Evolutionary conservation across 148 eudicot genomes (phyloP).

Genomic region (Bassia scoparia): DNA sequence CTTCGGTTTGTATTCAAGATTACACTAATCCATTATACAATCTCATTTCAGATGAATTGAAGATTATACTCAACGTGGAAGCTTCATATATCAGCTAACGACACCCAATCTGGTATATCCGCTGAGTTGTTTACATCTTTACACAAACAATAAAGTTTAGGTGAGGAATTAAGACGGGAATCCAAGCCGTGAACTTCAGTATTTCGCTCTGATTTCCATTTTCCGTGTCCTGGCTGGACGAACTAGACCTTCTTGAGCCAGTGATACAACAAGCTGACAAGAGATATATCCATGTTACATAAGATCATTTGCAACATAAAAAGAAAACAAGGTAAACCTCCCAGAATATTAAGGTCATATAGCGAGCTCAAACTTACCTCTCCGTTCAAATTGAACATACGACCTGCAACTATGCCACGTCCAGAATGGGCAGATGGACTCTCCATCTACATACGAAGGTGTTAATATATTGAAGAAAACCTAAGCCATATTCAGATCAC

Average conservation of each 20-base stretch:
- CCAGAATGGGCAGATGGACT: conserved; percentile 68
- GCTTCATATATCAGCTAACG: neutral
- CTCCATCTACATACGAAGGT: conserved; percentile 38
- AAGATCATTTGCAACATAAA: neutral
- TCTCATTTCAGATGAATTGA: neutral
- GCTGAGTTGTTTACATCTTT: neutral
- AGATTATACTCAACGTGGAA: neutral
- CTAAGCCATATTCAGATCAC: neutral
- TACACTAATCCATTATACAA: too few relatives aligned
- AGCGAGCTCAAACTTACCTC: conserved; percentile 48
- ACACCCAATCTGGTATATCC: neutral
- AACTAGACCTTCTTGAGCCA: conserved; percentile 78
- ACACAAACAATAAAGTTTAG: neutral
- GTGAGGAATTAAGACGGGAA: neutral
- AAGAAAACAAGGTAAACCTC: neutral
- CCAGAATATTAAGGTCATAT: neutral
- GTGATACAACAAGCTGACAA: conserved; percentile 72
- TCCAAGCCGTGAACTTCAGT: conserved; percentile 15
- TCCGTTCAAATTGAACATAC: conserved; percentile 72
- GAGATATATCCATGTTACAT: neutral
- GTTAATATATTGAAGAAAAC: neutral
- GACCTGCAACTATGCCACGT: conserved; percentile 79
- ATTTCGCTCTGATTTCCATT: conserved; percentile 43
- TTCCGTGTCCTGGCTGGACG: conserved; percentile 45
- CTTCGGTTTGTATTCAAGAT: too few relatives aligned